A percentile compares a stretch with the other conserved stretches of the same genome.
Evolutionary conservation across 2,329 filamentous ascomycete species (phyloP).

Genomic region (Ceratocystis lukuohia): DNA sequence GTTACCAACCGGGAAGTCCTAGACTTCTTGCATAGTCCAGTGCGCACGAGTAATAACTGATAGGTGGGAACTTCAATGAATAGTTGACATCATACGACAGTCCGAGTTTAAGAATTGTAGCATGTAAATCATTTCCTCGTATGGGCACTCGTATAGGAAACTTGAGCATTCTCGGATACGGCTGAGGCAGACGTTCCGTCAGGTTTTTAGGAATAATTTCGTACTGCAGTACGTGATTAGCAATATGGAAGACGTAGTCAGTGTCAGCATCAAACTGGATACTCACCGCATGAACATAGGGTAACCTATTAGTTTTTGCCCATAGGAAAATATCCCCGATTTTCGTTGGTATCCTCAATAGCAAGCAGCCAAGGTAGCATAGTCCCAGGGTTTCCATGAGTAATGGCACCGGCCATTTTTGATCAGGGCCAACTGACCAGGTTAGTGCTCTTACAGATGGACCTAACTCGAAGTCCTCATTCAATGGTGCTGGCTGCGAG

Average conservation of each 20-base stretch:
- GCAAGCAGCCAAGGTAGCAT: constrained; percentile 64
- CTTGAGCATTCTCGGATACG: constrained; percentile 48
- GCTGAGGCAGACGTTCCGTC: constrained; percentile 43
- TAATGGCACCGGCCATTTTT: constrained; percentile 46
- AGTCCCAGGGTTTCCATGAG: constrained; percentile 63
- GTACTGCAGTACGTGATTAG: constrained; percentile 32
- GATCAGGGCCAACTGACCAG: constrained; percentile 34
- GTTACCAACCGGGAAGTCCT: constrained; percentile 53
- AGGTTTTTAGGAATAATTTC: constrained; percentile 51
- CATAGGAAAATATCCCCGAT: constrained; percentile 60
- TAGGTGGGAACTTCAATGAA: constrained; percentile 53
- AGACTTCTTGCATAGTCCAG: constrained; percentile 58
- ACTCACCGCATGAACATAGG: constrained; percentile 55
- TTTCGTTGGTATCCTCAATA: constrained; percentile 64
- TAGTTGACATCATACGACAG: constrained; percentile 54
- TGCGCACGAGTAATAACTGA: constrained; percentile 57
- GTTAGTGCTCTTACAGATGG: constrained; percentile 27
- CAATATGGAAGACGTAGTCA: constrained; percentile 3
- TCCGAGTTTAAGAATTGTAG: constrained; percentile 46
- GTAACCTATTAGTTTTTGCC: constrained; percentile 52
- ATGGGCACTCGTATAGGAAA: constrained; percentile 32
- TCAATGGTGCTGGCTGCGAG: constrained; percentile 26
- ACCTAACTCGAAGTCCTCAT: constrained; percentile 22
- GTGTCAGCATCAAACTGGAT: not conserved
- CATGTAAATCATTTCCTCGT: constrained; percentile 48